Conservation (phyloP, 257 asterid genomes). For the Schizonepeta tenuifolia region DNA sequence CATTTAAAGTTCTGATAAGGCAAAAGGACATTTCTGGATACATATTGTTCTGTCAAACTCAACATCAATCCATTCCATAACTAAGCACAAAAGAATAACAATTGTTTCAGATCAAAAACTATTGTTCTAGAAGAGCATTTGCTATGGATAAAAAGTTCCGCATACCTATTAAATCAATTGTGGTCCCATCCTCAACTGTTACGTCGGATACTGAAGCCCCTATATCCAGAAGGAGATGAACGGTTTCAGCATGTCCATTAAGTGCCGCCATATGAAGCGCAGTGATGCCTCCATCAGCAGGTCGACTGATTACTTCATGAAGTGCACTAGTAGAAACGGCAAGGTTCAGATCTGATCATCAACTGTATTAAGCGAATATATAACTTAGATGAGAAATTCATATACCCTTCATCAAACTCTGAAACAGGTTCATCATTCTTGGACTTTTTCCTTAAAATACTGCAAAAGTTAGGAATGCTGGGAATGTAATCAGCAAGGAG, state of each 20-base stretch:
- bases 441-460: conserved; percentile 49
- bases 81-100: background rate
- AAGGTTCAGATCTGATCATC: conserved; percentile 4
- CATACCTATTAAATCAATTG: conserved; percentile 82
- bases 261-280: conserved; percentile 94
- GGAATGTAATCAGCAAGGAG: conserved; percentile 86
- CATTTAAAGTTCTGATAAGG: background rate
- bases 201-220: conserved; percentile 69
- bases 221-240: conserved; percentile 78
- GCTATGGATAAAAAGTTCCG: background rate
- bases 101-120: background rate
- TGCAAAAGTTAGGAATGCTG: conserved; percentile 66
- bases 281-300: conserved; percentile 92
- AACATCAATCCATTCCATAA: conserved; percentile 1
- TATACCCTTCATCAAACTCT: conserved; percentile 65
- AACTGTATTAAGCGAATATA: background rate
- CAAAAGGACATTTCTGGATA: background rate
- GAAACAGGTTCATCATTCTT: conserved; percentile 46
- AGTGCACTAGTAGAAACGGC: conserved; percentile 54
- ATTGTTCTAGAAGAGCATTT: background rate
- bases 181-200: conserved; percentile 81
- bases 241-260: conserved; percentile 76
- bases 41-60: conserved; percentile 17
- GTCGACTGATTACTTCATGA: conserved; percentile 60
- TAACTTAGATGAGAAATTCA: conserved; percentile 13